phyloP scores from a whole-genome alignment of 169 alveolate species.

The Babesia caballi region DNA sequence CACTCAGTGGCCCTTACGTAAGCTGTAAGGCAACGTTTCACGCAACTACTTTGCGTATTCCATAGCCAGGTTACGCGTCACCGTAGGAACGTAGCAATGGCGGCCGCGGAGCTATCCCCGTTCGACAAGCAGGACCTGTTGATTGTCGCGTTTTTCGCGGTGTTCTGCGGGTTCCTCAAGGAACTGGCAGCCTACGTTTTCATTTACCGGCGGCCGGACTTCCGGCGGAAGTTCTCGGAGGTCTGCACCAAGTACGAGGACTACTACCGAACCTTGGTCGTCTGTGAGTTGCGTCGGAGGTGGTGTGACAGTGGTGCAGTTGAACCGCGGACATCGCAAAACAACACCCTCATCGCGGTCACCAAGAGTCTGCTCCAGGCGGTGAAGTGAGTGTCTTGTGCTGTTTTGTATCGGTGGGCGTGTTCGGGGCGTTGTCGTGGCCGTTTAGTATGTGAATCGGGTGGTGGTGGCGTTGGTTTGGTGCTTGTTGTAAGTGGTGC shows the following conservation, averaged over 20 bases:
- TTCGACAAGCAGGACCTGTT: slow-evolving; percentile 50
- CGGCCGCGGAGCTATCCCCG: slow-evolving; percentile 1
- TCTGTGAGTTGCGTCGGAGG: slow-evolving; percentile 17
- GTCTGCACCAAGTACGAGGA: slow-evolving; percentile 32
- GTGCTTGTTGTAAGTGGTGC: too few species aligned
- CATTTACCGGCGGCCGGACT: slow-evolving; percentile 50
- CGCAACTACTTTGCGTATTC: too few species aligned
- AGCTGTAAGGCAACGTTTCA: too few species aligned
- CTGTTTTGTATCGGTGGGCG: too few species aligned
- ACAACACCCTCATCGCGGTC: not conserved
- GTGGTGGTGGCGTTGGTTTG: too few species aligned
- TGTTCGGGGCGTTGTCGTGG: too few species aligned
- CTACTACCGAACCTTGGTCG: slow-evolving; percentile 27
- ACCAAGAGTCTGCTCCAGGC: not conserved
- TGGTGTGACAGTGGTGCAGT: not conserved
- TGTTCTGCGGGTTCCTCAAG: slow-evolving; percentile 24
- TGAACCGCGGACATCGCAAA: not conserved
- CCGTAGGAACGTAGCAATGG: not conserved
- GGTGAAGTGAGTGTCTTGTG: slow-evolving; percentile 10
- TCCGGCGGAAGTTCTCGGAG: slow-evolving; percentile 13
- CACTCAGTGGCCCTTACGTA: too few species aligned
- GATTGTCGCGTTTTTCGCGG: slow-evolving; percentile 15
- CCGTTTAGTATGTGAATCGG: too few species aligned
- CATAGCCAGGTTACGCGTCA: too few species aligned
- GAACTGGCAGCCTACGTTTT: slow-evolving; percentile 29